phyloP scores from a whole-genome alignment of 306 rosid species.

The Psophocarpus tetragonolobus region DNA sequence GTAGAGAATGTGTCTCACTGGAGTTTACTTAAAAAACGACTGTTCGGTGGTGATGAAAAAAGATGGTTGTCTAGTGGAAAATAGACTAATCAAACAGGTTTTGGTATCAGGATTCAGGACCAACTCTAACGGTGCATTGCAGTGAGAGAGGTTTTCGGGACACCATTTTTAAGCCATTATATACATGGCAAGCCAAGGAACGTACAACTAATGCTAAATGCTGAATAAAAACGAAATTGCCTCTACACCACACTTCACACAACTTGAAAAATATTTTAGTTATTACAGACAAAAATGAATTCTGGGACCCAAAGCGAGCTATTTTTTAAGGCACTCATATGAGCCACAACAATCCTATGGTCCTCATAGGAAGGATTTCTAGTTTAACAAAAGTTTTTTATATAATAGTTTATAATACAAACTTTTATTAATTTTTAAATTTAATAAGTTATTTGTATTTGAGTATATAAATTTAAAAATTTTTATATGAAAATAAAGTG shows the following conservation, averaged over 20 bases:
- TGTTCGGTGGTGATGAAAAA: neutral
- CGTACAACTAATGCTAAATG: neutral
- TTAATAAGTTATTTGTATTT: too few species aligned
- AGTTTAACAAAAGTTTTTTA: too few species aligned
- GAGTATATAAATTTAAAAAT: too few species aligned
- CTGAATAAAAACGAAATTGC: slow-evolving; percentile 36
- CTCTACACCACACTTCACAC: neutral
- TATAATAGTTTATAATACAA: too few species aligned
- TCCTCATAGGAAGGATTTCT: too few species aligned
- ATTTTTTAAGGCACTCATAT: neutral
- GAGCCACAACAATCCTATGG: too few species aligned
- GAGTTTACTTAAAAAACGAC: slow-evolving; percentile 17
- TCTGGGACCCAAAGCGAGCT: slow-evolving; percentile 2
- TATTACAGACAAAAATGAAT: neutral
- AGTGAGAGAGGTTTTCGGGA: neutral
- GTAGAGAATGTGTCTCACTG: slow-evolving; percentile 23
- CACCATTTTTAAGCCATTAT: slow-evolving; percentile 7
- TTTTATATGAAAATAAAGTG: too few species aligned
- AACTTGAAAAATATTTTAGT: slow-evolving; percentile 8
- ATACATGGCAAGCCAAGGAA: neutral
- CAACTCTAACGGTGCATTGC: neutral
- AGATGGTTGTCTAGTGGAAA: slow-evolving; percentile 34
- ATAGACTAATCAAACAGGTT: slow-evolving; percentile 38
- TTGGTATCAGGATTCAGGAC: slow-evolving; percentile 24
- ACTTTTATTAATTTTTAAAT: too few species aligned